Base-by-base conservation (phyloP, 495 filamentous ascomycete genomes). In the Penicillium herquei region DNA sequence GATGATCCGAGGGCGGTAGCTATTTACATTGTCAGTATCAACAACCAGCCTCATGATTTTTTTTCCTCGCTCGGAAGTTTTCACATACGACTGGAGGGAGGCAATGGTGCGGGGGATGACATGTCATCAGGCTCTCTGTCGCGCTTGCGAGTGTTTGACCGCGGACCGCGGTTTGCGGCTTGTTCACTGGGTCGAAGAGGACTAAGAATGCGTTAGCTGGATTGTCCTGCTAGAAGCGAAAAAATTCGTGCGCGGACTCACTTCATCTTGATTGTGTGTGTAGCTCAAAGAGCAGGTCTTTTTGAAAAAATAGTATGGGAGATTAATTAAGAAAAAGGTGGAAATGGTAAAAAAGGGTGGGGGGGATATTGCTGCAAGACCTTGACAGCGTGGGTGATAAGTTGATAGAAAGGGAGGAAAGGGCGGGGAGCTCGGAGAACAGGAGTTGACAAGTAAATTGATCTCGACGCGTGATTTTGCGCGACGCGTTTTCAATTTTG, bases 101-200 rank as follows among this genome's bases (percentile, higher is more conserved):
- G 79, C 82, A 55, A 84, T 47, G 57, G 59, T 16, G 52, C 80
- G 12, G 90, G 87, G 30, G 89, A 89, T 13, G 83, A 79, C 65
- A 86, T 84, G 65, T 92, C 89, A 62, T 90, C 90, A 39, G 80
- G 79, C 57, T 89, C 88, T 79, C 92, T 87, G 13, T 85, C 83
- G 61, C 92, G 84, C 77, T 97, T 97, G 55, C 91, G 88, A 61
- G 81, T 79, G 59, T 78, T 84, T 51, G 78, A 75, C 37, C 79
- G 70, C 48, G 79, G 59, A 49, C 91, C 91, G 54, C 91, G 86
- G 71, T 97, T 97, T 63, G 88, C 92, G 62, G 92, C 90, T 56
- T 89, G 85, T 80, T 88, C 87, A 73, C 84, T 91, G 51, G 85
- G 81, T 71, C 87, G 88, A 51, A 96, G 83, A 67, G 92, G 92